Evolutionary conservation across 2,329 filamentous ascomycete species (phyloP), one percentile per base, ranked within the genome.

Genomic region (Colletotrichum echinochloae): DNA sequence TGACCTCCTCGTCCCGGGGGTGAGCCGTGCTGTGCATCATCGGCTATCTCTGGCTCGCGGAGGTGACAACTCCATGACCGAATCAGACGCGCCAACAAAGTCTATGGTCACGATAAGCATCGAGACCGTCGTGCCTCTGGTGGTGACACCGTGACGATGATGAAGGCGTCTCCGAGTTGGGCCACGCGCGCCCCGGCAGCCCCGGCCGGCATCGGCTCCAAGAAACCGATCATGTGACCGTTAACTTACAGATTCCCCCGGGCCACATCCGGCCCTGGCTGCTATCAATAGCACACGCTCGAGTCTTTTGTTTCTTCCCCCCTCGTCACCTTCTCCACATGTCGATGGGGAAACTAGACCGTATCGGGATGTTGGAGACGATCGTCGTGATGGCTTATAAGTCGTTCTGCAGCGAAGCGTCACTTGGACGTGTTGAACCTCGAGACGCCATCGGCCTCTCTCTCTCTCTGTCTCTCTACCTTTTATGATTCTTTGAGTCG

Each of bases 181-280:
- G 56, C 67, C 63, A 70, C 67, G 59, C 55, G 65, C 65, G 39
- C 46, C 20, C 64, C 33, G 51, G 26, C 57, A 28, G 33, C 39
- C 39, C 7, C 65, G 61, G 70, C 16, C 70, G 70, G 71, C 60
- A 55, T 61, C 71, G 68, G 71, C 57, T 39, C 52, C 61, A 35
- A 56, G 62, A 69, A 55, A 66, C 74, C 74, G 74, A 73, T 76
- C 74, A 76, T 69, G 60, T 76, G 74, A 75, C 49, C 69, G 64
- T 28, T 46, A 33, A n/a, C 7, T 30, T 56, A 52, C 26, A 49
- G 52, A 48, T 35, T 7, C 70, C n/a, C n/a, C n/a, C 57, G 67
- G 49, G 35, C 35, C 33, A 28, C 35, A 37, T 35, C 64, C 33
- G 30, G 57, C 20, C n/a, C n/a, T 12, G 5, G 26, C 28, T 51